Conservation (phyloP, 2,329 filamentous ascomycete genomes). For the Diaporthe longicolla region DNA sequence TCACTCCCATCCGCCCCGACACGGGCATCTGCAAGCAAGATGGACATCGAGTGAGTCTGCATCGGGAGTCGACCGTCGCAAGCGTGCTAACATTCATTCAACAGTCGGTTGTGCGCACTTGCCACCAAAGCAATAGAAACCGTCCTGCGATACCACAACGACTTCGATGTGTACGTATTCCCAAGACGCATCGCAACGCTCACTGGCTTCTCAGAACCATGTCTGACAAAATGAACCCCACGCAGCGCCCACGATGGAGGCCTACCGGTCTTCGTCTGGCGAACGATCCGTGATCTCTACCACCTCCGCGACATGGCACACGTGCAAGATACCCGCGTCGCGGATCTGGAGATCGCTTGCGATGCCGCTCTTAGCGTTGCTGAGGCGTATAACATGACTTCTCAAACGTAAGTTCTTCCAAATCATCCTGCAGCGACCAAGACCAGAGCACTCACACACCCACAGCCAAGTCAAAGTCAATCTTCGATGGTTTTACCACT, state of each 20-base stretch:
- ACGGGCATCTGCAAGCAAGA: neutral
- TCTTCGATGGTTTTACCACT: slow-evolving; percentile 14
- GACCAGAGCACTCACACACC: neutral
- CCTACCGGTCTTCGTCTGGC: neutral
- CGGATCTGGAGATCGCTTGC: slow-evolving; percentile 34
- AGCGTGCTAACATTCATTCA: neutral
- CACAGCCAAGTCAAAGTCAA: neutral
- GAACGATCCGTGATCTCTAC: neutral
- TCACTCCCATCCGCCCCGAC: neutral
- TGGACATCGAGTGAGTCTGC: slow-evolving; percentile 12
- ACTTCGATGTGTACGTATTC: neutral
- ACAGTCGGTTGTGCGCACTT: neutral
- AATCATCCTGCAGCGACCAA: fast-evolving
- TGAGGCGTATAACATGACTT: slow-evolving; percentile 1
- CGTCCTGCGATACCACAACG: slow-evolving; percentile 1
- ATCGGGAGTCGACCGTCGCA: no score
- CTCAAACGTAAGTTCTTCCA: neutral
- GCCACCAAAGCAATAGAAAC: neutral
- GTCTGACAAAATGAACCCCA: neutral
- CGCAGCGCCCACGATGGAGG: neutral
- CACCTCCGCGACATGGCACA: slow-evolving; percentile 8
- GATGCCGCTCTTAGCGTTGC: slow-evolving; percentile 23
- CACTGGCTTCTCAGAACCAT: neutral
- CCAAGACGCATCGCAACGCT: neutral
- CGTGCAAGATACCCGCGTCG: slow-evolving; percentile 9